A percentile compares a stretch with the other conserved stretches of the same genome.
Evolutionary conservation across 768 basidiomycete genomes (phyloP).

Genomic region (Lentinula detonsa): DNA sequence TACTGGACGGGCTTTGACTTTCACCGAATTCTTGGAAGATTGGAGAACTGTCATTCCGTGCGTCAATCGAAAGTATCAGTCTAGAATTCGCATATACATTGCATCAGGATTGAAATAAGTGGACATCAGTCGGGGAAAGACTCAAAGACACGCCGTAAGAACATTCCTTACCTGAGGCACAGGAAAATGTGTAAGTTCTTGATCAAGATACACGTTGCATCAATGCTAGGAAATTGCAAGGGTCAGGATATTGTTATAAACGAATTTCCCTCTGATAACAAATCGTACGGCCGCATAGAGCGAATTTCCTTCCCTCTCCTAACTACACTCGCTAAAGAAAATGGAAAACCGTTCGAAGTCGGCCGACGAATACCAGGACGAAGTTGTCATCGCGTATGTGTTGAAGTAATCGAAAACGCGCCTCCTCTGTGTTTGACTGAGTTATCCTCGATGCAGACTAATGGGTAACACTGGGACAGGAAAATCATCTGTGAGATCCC

Average conservation of each 20-base stretch:
- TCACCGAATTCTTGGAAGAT: neutral
- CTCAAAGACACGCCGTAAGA: no score
- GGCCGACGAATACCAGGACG: neutral
- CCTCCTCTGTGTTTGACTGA: no score
- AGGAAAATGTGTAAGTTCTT: neutral
- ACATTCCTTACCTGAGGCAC: no score
- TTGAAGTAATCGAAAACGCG: no score
- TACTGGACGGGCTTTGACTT: neutral
- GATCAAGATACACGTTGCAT: neutral
- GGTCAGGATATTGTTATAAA: neutral
- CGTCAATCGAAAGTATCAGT: no score
- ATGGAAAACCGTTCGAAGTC: neutral
- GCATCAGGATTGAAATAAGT: no score
- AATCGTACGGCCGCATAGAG: neutral
- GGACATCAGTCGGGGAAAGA: no score
- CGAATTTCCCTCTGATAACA: neutral
- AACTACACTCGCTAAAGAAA: neutral
- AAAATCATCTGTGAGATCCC: slow-evolving; percentile 1
- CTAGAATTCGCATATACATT: no score
- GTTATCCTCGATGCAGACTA: neutral
- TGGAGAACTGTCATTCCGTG: no score
- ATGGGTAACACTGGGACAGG: slow-evolving; percentile 5
- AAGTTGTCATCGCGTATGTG: neutral
- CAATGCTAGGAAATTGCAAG: neutral
- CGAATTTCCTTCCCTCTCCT: neutral